Evolutionary conservation across 2,329 filamentous ascomycete genomes (phyloP).

Genomic region (Ophiocordyceps camponoti-saundersi): DNA sequence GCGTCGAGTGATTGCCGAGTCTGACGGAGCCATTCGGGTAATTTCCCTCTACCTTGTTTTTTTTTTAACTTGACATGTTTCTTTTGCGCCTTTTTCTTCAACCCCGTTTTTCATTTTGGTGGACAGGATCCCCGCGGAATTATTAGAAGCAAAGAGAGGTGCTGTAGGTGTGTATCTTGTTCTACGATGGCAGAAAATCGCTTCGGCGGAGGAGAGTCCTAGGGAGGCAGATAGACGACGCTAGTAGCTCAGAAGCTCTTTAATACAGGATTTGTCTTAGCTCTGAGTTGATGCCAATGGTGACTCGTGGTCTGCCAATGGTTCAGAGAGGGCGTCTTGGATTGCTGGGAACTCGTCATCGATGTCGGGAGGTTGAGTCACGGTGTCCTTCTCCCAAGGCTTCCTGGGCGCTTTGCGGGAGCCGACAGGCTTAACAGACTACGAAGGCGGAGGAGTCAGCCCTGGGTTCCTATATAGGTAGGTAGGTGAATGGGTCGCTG

Average conservation of each 20-base stretch:
- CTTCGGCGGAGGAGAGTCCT: conserved; percentile 1
- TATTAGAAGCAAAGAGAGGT: not conserved
- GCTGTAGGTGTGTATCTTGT: conserved; percentile 3
- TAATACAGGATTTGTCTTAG: conserved; percentile 4
- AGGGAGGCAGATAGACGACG: conserved; percentile 2
- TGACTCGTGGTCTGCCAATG: not conserved
- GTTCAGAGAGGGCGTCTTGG: conserved; percentile 8
- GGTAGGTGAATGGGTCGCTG: not conserved
- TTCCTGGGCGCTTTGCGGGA: conserved; percentile 31
- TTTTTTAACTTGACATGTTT: not conserved
- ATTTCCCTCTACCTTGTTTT: not conserved
- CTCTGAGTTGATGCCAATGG: not conserved
- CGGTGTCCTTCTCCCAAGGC: conserved; percentile 60
- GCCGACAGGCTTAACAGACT: conserved; percentile 31
- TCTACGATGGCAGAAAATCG: conserved; percentile 2
- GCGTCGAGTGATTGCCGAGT: not conserved
- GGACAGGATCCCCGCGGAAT: not conserved
- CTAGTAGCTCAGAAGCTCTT: conserved; percentile 4
- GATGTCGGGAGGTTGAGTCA: conserved; percentile 7
- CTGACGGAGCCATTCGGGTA: conserved; percentile 1
- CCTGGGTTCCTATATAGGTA: not conserved
- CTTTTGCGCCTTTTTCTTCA: not conserved
- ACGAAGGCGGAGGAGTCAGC: not conserved
- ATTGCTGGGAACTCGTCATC: conserved; percentile 19
- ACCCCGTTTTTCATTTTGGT: not conserved